Evolutionary conservation across 2,329 filamentous ascomycete species (phyloP).

Genomic region (Davidsoniella neocaledoniae): DNA sequence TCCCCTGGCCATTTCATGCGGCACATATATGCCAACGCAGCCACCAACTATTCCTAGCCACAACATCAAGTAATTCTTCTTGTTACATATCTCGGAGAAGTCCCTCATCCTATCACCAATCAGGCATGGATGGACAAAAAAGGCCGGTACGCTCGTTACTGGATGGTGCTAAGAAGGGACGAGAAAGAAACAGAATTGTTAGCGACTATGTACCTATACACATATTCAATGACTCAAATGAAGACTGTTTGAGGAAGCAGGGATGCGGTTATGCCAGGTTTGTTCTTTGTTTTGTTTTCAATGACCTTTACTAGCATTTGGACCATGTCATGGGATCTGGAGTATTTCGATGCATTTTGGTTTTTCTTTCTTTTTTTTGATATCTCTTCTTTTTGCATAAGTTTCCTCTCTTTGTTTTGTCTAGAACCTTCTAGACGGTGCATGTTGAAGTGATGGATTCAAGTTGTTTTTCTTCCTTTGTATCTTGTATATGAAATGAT

Average conservation of each 20-base stretch:
- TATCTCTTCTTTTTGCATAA: not conserved
- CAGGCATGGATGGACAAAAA: slow-evolving; percentile 87
- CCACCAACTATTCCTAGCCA: slow-evolving; percentile 83
- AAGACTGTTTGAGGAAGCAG: too few relatives aligned
- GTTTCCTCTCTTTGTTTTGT: not conserved
- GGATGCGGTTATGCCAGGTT: too few relatives aligned
- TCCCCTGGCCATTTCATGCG: slow-evolving; percentile 42
- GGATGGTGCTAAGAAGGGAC: slow-evolving; percentile 59
- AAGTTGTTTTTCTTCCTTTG: not conserved
- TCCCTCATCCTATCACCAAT: slow-evolving; percentile 63
- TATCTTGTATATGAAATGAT: not conserved
- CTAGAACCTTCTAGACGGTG: not conserved
- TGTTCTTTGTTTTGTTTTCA: slow-evolving; percentile 8
- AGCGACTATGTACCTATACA: too few relatives aligned
- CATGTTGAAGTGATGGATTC: not conserved
- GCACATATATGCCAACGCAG: slow-evolving; percentile 63
- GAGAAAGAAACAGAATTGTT: slow-evolving; percentile 10
- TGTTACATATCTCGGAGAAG: slow-evolving; percentile 35
- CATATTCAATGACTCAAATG: too few relatives aligned
- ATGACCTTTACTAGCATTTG: not conserved
- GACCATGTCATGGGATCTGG: not conserved
- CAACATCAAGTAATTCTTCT: slow-evolving; percentile 59
- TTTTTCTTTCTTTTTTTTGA: not conserved
- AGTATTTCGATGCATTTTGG: slow-evolving; percentile 11
- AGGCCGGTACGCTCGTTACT: slow-evolving; percentile 56